Base-by-base conservation (phyloP, 1,284 basidiomycete genomes). In the Leucocoprinus gongylophorus region DNA sequence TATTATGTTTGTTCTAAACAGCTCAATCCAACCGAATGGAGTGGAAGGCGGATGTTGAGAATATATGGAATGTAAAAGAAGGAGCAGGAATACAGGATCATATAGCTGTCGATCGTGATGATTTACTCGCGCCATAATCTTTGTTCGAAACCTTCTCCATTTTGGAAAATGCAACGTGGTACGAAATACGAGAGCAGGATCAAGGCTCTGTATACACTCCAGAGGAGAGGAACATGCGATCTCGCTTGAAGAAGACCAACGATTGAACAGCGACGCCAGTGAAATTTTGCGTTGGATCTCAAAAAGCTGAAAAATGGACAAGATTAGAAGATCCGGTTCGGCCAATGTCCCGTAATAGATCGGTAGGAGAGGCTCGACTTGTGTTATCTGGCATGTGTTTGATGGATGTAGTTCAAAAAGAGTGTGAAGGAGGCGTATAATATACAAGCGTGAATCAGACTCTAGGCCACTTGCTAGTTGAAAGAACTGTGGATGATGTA, bases 331-430 rank as follows among this genome's bases (percentile, higher is more conserved):
- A 63, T 97, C 94, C 0, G 82, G 61, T 1, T 55, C 51, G 0
- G 80, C 78, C 29, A 88, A 65, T 0, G 86, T 86, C 1, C 88
- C 93, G 3, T 77, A 69, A 64, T 97, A 97, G 1, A 93, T 68
- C 6, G 68, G 70, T 29, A 88, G 67, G 26, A 95, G 71, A 1
- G 90, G 88, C 49, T 88, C 81, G 46, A 95, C 68, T 58, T 93
- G 88, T 8, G 81, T 84, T 7, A 85, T 76, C 62, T 94, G 91
- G 60, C 89, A 91, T 1, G 91, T 85, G 58, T 90, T 90, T 17
- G 75, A 69, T 0, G 91, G 86, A 60, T 91, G 83, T 12, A 84
- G 74, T 51, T 78, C 65, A 71, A 94, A 95, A 2, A 95, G 72
- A 1, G 68, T 66, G 50, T 81, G 74, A 1, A 93, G 66, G 0